Percentiles rank a stretch among this genome's conserved stretches.
phyloP scores from a whole-genome alignment of 257 asterid species.

The Lycium ferocissimum region DNA sequence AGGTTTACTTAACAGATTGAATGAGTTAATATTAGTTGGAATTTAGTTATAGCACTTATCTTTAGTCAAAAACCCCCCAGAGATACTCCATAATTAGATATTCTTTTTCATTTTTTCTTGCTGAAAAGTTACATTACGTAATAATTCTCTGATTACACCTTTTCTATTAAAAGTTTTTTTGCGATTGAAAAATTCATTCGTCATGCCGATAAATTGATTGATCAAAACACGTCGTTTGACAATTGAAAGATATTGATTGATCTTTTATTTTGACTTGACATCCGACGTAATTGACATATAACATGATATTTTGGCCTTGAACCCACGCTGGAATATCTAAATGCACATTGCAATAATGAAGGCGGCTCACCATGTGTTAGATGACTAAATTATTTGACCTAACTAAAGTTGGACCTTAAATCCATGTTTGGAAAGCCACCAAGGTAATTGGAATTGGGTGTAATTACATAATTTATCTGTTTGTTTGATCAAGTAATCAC shows the following conservation, averaged over 20 bases:
- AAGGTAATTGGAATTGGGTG: too few species aligned
- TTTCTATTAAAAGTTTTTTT: not conserved
- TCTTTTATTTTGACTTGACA: not conserved
- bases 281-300: not conserved
- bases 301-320: not conserved
- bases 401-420: conserved; percentile 2
- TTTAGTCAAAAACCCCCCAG: not conserved
- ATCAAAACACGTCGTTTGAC: not conserved
- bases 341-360: not conserved
- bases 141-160: not conserved
- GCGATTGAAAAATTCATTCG: not conserved
- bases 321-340: not conserved
- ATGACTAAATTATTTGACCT: not conserved
- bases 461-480: too few species aligned
- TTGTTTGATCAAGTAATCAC: too few species aligned
- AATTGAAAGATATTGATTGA: not conserved
- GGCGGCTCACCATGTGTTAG: not conserved
- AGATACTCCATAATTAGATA: too few species aligned
- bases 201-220: not conserved
- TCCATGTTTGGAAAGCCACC: not conserved
- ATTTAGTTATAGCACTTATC: not conserved
- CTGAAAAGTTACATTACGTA: not conserved
- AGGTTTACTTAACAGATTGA: not conserved
- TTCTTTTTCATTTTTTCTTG: not conserved
- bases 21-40: not conserved